Conservation (phyloP, 768 basidiomycete genomes). For the Rhizopogon roseolus region DNA sequence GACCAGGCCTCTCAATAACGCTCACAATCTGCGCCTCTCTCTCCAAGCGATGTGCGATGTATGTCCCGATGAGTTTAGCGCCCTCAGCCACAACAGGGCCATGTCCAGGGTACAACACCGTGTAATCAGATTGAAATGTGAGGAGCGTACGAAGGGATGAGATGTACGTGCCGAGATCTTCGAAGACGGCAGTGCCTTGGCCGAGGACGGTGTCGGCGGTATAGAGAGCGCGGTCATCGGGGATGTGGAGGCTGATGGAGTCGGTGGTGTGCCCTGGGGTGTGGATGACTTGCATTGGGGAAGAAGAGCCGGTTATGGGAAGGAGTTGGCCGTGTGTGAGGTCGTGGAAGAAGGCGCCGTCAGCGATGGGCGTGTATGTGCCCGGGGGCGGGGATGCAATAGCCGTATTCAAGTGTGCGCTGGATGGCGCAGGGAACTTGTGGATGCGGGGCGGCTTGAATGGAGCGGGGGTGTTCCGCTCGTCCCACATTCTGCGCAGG, state of each 20-base stretch:
- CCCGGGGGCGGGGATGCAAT: constrained; percentile 34
- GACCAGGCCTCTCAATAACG: constrained; percentile 35
- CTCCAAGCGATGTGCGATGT: constrained; percentile 77
- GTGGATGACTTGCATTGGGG: constrained; percentile 61
- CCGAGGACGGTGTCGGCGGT: constrained; percentile 92
- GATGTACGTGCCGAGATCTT: constrained; percentile 72
- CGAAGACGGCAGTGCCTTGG: constrained; percentile 86
- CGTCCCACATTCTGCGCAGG: constrained; percentile 59
- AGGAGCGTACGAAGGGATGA: constrained; percentile 57
- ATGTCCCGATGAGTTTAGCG: constrained; percentile 53
- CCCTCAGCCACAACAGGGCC: constrained; percentile 74
- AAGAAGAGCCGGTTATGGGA: constrained; percentile 22
- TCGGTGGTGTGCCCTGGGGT: constrained; percentile 91
- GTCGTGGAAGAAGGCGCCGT: constrained; percentile 50
- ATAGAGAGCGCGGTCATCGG: constrained; percentile 71
- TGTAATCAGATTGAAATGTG: constrained; percentile 35
- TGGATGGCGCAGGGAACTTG: constrained; percentile 51
- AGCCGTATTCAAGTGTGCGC: constrained; percentile 36
- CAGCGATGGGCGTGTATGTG: constrained; percentile 39
- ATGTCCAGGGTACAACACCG: constrained; percentile 80
- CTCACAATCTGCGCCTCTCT: constrained; percentile 75
- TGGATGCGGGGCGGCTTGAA: constrained; percentile 71
- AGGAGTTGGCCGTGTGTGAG: constrained; percentile 53
- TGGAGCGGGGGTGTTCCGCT: constrained; percentile 36
- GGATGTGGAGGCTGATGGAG: constrained; percentile 70